Percentiles rank a stretch among this genome's conserved stretches.
phyloP scores from a whole-genome alignment of 1,139 yeast genomes.

The Protomyces inundatus region DNA sequence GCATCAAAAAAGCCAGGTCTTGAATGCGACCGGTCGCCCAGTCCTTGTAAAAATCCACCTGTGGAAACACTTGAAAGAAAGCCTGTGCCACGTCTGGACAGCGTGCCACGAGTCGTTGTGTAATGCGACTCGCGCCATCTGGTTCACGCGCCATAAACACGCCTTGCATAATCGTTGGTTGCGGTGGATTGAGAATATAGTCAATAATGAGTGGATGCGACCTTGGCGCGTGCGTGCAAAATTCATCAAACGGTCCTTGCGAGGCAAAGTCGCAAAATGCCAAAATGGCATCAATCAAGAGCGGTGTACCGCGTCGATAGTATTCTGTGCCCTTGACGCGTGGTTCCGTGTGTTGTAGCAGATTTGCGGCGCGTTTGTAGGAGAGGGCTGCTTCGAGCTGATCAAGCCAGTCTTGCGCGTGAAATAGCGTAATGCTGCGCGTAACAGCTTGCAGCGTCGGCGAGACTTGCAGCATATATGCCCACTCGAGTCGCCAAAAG shows the following conservation, averaged over 20 bases:
- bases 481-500: neutral
- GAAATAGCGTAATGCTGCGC: neutral
- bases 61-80: neutral
- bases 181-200: no score
- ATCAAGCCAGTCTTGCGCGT: no score
- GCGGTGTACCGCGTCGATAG: neutral
- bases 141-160: no score
- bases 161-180: no score
- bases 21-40: neutral
- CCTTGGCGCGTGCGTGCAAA: neutral
- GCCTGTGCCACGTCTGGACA: neutral
- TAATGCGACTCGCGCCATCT: no score
- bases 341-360: neutral
- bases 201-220: no score
- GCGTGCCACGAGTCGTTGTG: neutral
- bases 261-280: neutral
- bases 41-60: neutral
- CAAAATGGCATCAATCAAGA: neutral
- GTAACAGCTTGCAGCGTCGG: neutral
- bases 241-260: neutral
- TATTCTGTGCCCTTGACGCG: neutral
- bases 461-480: neutral
- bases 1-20: neutral
- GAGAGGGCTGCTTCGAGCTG: neutral
- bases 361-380: neutral